A percentile compares a stretch with the other conserved stretches of the same genome.
These are phyloP conservation scores for Teratosphaeriaceae sp. DNA, from an alignment of 2,329 filamentous ascomycete species.

Conservation along the genomic window DNA sequence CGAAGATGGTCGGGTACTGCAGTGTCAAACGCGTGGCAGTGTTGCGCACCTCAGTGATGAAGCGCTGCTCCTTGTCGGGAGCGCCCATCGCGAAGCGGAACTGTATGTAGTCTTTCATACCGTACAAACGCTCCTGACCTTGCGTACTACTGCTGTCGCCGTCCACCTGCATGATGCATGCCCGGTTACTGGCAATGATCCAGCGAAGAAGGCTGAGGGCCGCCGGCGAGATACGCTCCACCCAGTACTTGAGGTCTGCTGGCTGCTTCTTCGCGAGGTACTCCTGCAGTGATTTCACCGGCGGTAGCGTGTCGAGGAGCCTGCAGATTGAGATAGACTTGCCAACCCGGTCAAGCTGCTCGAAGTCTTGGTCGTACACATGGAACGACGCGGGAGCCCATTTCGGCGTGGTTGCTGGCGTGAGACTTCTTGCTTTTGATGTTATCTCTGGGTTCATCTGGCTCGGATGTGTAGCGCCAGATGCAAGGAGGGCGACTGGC, in stretches of 20 bases:
- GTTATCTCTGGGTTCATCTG: no score
- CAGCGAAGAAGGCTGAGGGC: conserved; percentile 67
- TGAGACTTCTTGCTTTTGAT: conserved; percentile 9
- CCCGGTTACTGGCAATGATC: conserved; percentile 85
- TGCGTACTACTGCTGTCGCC: conserved; percentile 16
- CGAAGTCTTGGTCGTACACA: conserved; percentile 52
- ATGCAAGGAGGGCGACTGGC: conserved; percentile 12
- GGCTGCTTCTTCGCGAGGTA: conserved; percentile 38
- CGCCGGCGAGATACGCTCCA: conserved; percentile 55
- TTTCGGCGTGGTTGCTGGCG: conserved; percentile 15
- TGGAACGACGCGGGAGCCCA: conserved; percentile 32
- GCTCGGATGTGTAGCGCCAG: no score
- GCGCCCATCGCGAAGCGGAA: conserved; percentile 85
- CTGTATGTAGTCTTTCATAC: conserved; percentile 64
- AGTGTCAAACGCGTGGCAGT: conserved; percentile 36
- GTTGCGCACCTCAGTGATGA: conserved; percentile 55
- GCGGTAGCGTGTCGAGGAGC: conserved; percentile 54
- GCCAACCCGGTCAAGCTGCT: conserved; percentile 39
- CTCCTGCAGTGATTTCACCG: conserved; percentile 51
- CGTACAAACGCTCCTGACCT: conserved; percentile 45
- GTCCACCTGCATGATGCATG: conserved; percentile 74
- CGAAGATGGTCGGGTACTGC: conserved; percentile 65
- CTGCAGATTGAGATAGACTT: conserved; percentile 48
- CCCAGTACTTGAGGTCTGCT: conserved; percentile 46
- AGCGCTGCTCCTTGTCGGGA: conserved; percentile 76